Base-by-base conservation (phyloP, 202 grass and related monocot genomes). In the Panicum virgatum region DNA sequence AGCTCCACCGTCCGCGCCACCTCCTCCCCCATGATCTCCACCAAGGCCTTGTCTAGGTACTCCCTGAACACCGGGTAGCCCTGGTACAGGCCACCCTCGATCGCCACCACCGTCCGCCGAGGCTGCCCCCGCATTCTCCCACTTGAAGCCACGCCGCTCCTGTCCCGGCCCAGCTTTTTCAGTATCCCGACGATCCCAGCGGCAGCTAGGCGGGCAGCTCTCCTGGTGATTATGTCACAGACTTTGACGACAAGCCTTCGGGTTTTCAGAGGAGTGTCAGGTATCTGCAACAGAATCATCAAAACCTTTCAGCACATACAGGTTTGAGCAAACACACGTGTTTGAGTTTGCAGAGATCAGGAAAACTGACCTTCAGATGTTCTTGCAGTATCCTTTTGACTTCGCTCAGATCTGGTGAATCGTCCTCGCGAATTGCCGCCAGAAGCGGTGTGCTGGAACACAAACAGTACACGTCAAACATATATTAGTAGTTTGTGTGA, bases 111-210 rank as follows among this genome's bases (percentile, higher is more conserved):
- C 1, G 93, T 87, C 75, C 83, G 72, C 78, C 59, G 87, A 7
- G 78, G 65, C 59, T 72, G 87, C 34, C 74, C 71, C 86, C 81
- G 91, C 8, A 30, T 30, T 45, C 85, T 90, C 27, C 96, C 92
- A 1, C 79, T 91, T 7, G 51, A 81, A 34, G 81, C 81, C 16
- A 77, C 78, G 0, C 82, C 60, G 0, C 89, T 90, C 30, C 93
- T 91, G 26, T 99, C 96, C 58, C 96, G 81, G 3, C 93, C 89
- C 14, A 96, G 87, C 85, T 99, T 99, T 77, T 94, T 99, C 63
- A 99, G 80, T 54, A 96, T 94, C 18, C 89, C 93, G 0, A 89
- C 86, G 8, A 99, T 96, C 23, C 96, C 96, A 13, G 96, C 89
- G 0, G 92, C 93, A 0, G 90, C 87, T 62, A 99, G 87, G 67